Evolutionary conservation across 495 filamentous ascomycete species (phyloP), one percentile per base, ranked within the genome.

Genomic region (Penicillium salamii): DNA sequence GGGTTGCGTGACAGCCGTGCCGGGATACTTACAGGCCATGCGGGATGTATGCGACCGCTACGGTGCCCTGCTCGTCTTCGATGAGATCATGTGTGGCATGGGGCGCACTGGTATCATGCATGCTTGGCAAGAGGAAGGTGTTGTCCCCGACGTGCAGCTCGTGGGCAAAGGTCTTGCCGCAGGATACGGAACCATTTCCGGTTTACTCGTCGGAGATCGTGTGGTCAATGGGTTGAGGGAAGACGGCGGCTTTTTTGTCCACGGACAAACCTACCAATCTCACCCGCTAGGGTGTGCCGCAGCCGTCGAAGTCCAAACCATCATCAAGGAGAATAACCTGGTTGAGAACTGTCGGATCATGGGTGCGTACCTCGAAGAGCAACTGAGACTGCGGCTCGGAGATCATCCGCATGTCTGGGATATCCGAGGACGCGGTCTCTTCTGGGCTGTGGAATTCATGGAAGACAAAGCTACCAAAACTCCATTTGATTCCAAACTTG

Each of bases 1-100:
- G 28, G 28, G 28, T 12, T 31, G 28, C 28, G 28, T 31, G 28
- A 12, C 28, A 31, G 28, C 28, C 28, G 28, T 31, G 12, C 28
- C 28, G 5, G 76, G 75, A 0, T 80, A 78, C 47, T 52, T 80
- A 12, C 61, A 54, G 23, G 64, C 62, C 7, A 50, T 78, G 42
- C 65, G 60, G 21, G 49, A 15, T n/a, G 63, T 79, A 31, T 79
- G 76, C 52, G 64, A 73, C 41, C 59, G 58, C 6, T 55, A 75
- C 6, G 71, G 63, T 11, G 78, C 78, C 71, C 67, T 79, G 4
- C 47, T 79, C 0, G 77, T 79, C 28, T 61, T 77, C 15, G 76
- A 79, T 48, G 77, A 80, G 46, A 74, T 75, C 7, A 77, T 79
- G 51, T 78, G 74, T 0, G 75, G 71, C 0, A 58, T 79, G 1